phyloP scores from a whole-genome alignment of 2,329 filamentous ascomycete genomes.

The Albifimbria verrucaria region DNA sequence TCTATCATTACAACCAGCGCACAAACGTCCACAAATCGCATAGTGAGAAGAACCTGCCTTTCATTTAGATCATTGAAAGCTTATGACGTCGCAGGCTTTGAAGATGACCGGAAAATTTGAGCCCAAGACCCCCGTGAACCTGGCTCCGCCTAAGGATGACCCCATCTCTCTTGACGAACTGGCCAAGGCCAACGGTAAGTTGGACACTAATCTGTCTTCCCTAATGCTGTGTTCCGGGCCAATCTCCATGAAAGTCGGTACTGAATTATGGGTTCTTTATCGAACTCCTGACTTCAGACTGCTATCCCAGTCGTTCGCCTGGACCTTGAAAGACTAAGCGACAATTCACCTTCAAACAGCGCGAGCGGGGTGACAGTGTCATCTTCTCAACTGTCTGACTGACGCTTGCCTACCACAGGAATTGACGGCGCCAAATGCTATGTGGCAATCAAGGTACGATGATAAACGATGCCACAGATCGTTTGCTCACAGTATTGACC shows the following conservation, averaged over 20 bases:
- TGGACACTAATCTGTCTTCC: background rate
- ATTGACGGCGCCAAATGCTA: slow-evolving; percentile 62
- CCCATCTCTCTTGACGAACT: slow-evolving; percentile 79
- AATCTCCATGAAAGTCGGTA: background rate
- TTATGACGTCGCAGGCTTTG: background rate
- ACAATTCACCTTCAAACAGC: too few relatives aligned
- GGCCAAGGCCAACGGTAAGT: slow-evolving; percentile 76
- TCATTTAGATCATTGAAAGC: too few relatives aligned
- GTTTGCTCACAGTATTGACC: background rate
- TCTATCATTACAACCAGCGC: too few relatives aligned
- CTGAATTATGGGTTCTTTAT: background rate
- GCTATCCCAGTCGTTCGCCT: background rate
- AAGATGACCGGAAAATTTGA: slow-evolving; percentile 66
- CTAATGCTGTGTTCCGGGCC: too few relatives aligned
- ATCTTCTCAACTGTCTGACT: too few relatives aligned
- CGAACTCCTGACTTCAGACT: background rate
- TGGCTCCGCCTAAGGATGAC: slow-evolving; percentile 84
- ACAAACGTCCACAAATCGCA: too few relatives aligned
- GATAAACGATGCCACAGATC: background rate
- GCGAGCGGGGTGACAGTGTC: too few relatives aligned
- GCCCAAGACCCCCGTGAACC: slow-evolving; percentile 70
- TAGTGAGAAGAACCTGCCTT: too few relatives aligned
- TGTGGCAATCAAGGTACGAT: slow-evolving; percentile 66
- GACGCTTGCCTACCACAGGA: too few relatives aligned
- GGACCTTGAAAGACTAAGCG: too few relatives aligned